Conservation (phyloP, 192 early-diverging fungal genomes). For the Rhizophagus clarus region DNA sequence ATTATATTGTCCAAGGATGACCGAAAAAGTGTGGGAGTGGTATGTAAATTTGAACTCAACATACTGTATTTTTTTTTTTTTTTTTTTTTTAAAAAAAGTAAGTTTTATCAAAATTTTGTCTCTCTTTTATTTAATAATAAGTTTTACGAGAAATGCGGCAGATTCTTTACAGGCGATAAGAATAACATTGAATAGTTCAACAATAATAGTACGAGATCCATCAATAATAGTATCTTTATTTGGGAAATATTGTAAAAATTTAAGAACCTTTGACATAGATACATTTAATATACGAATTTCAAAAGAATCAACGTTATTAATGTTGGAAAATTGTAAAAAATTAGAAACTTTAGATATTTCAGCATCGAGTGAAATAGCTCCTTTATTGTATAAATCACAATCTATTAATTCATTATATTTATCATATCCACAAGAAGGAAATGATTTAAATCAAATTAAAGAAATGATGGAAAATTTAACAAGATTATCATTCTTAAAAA, state of each 20-base stretch:
- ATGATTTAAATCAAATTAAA: constrained; percentile 4
- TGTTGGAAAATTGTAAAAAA: constrained; percentile 17
- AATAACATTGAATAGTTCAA: not conserved
- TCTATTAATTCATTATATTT: constrained; percentile 9
- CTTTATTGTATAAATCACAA: not conserved
- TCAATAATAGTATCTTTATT: constrained; percentile 21
- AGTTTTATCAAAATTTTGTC: not conserved
- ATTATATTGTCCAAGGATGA: constrained; percentile 17
- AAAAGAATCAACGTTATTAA: not conserved
- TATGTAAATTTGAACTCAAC: not conserved
- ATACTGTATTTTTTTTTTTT: too few relatives aligned
- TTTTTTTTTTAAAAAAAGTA: not conserved
- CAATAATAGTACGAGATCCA: not conserved
- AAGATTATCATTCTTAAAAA: constrained; percentile 10
- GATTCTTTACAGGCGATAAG: constrained; percentile 7
- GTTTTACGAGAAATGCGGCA: not conserved
- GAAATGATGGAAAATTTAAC: constrained; percentile 19
- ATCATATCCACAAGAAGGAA: not conserved
- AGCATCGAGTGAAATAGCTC: not conserved
- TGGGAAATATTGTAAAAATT: constrained; percentile 25
- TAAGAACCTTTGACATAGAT: constrained; percentile 22
- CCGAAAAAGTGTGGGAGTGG: constrained; percentile 18
- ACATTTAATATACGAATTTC: not conserved
- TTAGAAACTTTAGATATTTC: constrained; percentile 8
- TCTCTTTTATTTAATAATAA: not conserved